These are phyloP conservation scores for Daldinia vernicosa DNA, from an alignment of 495 filamentous ascomycete species.

Conservation along the genomic window DNA sequence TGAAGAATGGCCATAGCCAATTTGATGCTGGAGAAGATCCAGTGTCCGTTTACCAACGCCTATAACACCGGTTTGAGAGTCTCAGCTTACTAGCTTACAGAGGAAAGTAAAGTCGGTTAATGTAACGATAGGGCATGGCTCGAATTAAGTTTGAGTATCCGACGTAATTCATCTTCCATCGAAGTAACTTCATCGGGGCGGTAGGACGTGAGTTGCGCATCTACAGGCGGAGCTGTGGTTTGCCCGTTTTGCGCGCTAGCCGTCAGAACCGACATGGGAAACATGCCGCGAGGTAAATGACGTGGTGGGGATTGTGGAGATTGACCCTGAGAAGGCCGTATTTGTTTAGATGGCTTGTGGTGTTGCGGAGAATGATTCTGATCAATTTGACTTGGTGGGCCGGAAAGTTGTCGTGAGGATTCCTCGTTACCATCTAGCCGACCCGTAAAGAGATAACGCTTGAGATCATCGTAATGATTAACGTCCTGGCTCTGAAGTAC, in stretches of 20 bases:
- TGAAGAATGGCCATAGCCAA: constrained; percentile 10
- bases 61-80: constrained; percentile 21
- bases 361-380: constrained; percentile 29
- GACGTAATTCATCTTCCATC: constrained; percentile 61
- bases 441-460: constrained; percentile 52
- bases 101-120: constrained; percentile 24
- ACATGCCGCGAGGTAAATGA: constrained; percentile 34
- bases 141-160: constrained; percentile 58
- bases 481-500: constrained; percentile 15
- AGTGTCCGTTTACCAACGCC: constrained; percentile 13
- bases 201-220: constrained; percentile 20
- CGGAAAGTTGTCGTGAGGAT: not conserved
- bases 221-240: constrained; percentile 13
- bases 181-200: constrained; percentile 49
- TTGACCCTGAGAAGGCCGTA: not conserved
- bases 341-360: constrained; percentile 4
- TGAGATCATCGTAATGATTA: constrained; percentile 48
- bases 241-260: constrained; percentile 33
- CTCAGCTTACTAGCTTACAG: not conserved
- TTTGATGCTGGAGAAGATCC: constrained; percentile 9
- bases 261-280: constrained; percentile 37
- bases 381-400: constrained; percentile 3
- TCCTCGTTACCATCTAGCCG: constrained; percentile 17
- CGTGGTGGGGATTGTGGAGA: constrained; percentile 4
- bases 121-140: constrained; percentile 13